Percentiles rank a stretch among this genome's conserved stretches.
Evolutionary conservation across 2,329 filamentous ascomycete genomes (phyloP).

Genomic region (Apiospora marii): DNA sequence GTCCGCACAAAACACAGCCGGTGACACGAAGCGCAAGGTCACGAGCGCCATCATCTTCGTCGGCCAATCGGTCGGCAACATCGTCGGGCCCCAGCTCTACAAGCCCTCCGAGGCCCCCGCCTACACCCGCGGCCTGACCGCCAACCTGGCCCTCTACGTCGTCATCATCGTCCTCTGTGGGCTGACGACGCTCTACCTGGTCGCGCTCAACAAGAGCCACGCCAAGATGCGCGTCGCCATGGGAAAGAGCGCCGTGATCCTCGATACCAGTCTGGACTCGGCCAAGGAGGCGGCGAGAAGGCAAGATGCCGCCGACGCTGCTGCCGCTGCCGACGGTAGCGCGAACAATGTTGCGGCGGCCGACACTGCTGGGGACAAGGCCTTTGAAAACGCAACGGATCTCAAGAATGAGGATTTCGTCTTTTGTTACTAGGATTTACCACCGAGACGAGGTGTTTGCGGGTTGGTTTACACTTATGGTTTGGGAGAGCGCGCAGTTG

Average conservation of each 20-base stretch:
- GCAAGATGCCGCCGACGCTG: conserved; percentile 36
- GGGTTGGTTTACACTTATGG: background rate
- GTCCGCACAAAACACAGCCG: conserved; percentile 70
- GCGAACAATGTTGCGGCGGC: conserved; percentile 32
- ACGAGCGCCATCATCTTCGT: conserved; percentile 71
- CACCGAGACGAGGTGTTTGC: no score
- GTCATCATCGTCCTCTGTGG: conserved; percentile 61
- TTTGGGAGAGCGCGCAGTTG: background rate
- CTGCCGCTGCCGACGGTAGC: conserved; percentile 33
- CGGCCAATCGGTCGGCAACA: conserved; percentile 71
- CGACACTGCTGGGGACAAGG: conserved; percentile 51
- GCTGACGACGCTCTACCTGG: conserved; percentile 37
- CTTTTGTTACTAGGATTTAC: conserved; percentile 58
- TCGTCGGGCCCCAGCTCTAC: conserved; percentile 71
- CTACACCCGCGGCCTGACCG: conserved; percentile 64
- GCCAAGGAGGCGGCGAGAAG: conserved; percentile 51
- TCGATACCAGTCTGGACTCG: conserved; percentile 67
- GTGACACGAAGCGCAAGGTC: conserved; percentile 74
- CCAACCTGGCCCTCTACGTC: conserved; percentile 68
- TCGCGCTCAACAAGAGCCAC: conserved; percentile 31
- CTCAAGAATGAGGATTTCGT: conserved; percentile 70
- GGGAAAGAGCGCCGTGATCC: conserved; percentile 65
- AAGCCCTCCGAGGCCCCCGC: conserved; percentile 64
- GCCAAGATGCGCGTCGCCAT: conserved; percentile 54
- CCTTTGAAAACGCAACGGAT: conserved; percentile 67